Conservation (phyloP, 305 asterid genomes). For the Lippia alba region DNA sequence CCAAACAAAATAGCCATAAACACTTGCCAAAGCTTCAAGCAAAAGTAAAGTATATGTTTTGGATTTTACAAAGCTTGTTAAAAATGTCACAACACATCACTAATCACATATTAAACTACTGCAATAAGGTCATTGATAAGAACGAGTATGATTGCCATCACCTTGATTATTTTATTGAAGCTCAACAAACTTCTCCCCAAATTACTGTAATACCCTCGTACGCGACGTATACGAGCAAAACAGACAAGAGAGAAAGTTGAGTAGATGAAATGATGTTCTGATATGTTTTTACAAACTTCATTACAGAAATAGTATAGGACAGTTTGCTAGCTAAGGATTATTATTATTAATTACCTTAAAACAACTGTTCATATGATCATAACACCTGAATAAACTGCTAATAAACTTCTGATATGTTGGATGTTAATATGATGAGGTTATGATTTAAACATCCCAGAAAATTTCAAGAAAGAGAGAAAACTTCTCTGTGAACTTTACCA, state of each 20-base stretch:
- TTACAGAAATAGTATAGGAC: background rate
- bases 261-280: background rate
- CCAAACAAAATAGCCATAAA: conserved; percentile 18
- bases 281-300: conserved; percentile 4
- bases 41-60: conserved; percentile 1
- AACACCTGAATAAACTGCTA: conserved; percentile 32
- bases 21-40: conserved; percentile 35
- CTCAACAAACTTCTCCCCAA: conserved; percentile 8
- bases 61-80: conserved; percentile 32
- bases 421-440: conserved; percentile 17
- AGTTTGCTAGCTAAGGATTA: background rate
- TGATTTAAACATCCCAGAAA: conserved; percentile 40
- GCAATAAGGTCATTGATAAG: conserved; percentile 31
- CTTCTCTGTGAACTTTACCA: conserved; percentile 48
- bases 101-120: conserved; percentile 26
- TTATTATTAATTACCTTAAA: background rate
- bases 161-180: conserved; percentile 17
- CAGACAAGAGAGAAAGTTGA: conserved; percentile 5
- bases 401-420: conserved; percentile 12
- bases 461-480: conserved; percentile 49
- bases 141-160: conserved; percentile 25
- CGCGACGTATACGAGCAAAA: background rate
- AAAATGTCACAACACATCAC: conserved; percentile 29
- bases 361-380: conserved; percentile 7
- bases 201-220: conserved; percentile 12